Evolutionary conservation across 1,139 yeast genomes (phyloP), one percentile per base, ranked within the genome.

Genomic region (Candida freyschussii): DNA sequence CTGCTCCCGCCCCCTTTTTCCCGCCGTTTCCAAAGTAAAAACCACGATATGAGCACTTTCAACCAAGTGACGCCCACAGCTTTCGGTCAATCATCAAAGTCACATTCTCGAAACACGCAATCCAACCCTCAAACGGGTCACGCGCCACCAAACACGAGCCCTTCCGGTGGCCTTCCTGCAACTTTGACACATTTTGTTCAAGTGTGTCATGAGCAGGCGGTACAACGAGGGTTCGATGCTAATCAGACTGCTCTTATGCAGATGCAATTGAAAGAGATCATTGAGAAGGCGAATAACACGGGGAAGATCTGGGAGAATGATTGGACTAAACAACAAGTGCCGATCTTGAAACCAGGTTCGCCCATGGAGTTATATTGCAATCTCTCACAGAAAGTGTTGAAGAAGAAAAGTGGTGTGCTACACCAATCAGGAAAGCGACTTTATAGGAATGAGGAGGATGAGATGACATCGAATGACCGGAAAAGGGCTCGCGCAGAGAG

Each of bases 321-420:
- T 47, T 83, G 94, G 94, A 53, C 51, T 8, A 47, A 41, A 8
- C 82, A 76, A 53, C 59, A 59, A 19, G 45, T 82, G 2, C 89
- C 91, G 0, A 53, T 75, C 2, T 50, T 79, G 24, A 49, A 48
- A 13, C 29, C 26, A 13, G 33, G 30, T 6, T 13, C 34, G n/a
- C 28, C 34, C 8, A 33, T 44, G 14, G 46, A 46, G 15, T 40
- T 48, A 17, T 26, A 40, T 44, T 36, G 45, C 43, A 53, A 47
- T 43, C 37, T 43, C 12, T 33, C 40, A 7, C 36, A 26, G n/a
- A 21, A 23, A 17, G 8, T 10, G 9, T 7, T 10, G 24, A 19
- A 12, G 24, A 20, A 18, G 7, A 16, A 9, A 9, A 29, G 20
- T 12, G 21, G 17, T 20, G 9, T 10, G 8, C 7, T 16, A 8